Evolutionary conservation across 441 rosid species (phyloP).

Genomic region (Erysimum cheiri): DNA sequence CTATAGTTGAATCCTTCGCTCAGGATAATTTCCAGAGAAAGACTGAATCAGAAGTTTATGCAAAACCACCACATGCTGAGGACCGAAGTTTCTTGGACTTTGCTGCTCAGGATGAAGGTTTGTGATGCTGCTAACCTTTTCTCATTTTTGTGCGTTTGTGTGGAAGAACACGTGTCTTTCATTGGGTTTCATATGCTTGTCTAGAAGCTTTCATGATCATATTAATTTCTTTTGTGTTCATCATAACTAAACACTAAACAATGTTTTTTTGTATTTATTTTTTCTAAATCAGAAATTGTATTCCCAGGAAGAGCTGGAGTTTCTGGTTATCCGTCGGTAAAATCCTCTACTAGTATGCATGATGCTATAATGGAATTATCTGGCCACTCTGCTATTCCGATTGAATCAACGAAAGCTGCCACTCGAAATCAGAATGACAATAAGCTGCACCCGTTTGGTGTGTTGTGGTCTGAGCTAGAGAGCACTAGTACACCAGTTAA

Average conservation of each 20-base stretch:
- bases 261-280: slow-evolving; percentile 30
- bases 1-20: slow-evolving; percentile 45
- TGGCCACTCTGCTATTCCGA: slow-evolving; percentile 49
- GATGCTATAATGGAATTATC: slow-evolving; percentile 45
- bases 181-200: slow-evolving; percentile 16
- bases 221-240: neutral
- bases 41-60: slow-evolving; percentile 53
- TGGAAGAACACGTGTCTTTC: neutral
- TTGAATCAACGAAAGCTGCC: slow-evolving; percentile 51
- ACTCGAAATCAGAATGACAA: slow-evolving; percentile 54
- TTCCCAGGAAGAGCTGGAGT: slow-evolving; percentile 80
- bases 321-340: slow-evolving; percentile 52
- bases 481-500: slow-evolving; percentile 52
- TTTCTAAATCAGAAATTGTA: slow-evolving; percentile 58
- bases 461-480: slow-evolving; percentile 88
- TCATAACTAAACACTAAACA: slow-evolving; percentile 22
- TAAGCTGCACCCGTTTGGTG: slow-evolving; percentile 82
- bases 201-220: neutral
- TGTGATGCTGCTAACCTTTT: slow-evolving; percentile 26
- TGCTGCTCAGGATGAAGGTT: slow-evolving; percentile 75
- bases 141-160: neutral
- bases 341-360: slow-evolving; percentile 50
- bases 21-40: slow-evolving; percentile 48
- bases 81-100: slow-evolving; percentile 59
- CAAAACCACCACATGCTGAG: slow-evolving; percentile 50